phyloP scores from a whole-genome alignment of 192 early-diverging fungal genomes.

The Phlyctochytrium planicorne region DNA sequence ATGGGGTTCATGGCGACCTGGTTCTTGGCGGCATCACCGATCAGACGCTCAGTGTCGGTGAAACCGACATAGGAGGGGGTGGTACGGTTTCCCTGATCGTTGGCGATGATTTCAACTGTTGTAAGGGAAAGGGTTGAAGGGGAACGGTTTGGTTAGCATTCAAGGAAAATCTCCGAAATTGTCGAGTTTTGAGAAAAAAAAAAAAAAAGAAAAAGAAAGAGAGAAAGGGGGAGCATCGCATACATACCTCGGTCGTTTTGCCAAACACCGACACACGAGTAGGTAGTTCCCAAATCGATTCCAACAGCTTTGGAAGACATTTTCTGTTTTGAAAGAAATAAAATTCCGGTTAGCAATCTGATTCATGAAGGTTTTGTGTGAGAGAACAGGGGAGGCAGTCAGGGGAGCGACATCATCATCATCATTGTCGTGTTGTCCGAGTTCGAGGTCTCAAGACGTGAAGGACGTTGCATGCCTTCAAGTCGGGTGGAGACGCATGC shows the following conservation, averaged over 20 bases:
- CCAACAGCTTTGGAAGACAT: constrained; percentile 73
- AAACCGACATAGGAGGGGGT: constrained; percentile 97
- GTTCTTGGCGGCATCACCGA: constrained; percentile 99
- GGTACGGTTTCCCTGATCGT: constrained; percentile 99
- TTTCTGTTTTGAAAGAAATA: too few relatives aligned
- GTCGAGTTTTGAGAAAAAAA: background rate
- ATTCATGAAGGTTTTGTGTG: too few relatives aligned
- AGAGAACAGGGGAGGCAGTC: too few relatives aligned
- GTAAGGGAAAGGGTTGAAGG: background rate
- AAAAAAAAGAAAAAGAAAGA: background rate
- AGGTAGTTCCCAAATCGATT: constrained; percentile 98
- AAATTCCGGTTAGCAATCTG: too few relatives aligned
- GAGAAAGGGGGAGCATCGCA: background rate
- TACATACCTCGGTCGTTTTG: constrained; percentile 58
- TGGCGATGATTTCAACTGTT: constrained; percentile 92
- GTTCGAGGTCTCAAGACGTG: too few relatives aligned
- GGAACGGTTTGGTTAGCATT: background rate
- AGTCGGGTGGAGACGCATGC: too few relatives aligned
- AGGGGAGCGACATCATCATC: too few relatives aligned
- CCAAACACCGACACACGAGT: constrained; percentile 75
- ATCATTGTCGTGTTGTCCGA: too few relatives aligned
- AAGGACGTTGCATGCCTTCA: too few relatives aligned
- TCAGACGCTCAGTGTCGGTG: constrained; percentile 96
- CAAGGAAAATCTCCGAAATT: constrained; percentile 5
- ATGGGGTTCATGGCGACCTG: constrained; percentile 91